Base-by-base conservation (phyloP, 106 monocot genomes). In the Platanthera guangdongensis region DNA sequence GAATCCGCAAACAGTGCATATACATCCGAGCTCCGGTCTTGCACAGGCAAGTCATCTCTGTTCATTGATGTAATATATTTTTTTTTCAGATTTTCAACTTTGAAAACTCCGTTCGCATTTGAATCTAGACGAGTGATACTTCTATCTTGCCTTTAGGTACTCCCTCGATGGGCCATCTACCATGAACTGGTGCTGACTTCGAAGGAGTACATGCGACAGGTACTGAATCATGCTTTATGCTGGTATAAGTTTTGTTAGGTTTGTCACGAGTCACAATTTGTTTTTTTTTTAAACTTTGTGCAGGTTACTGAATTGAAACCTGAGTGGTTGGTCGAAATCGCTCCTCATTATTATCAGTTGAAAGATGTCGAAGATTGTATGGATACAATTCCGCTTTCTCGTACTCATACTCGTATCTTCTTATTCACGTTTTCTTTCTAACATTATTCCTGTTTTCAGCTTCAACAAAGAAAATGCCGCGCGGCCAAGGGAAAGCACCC, bases 151-250 rank as follows among this genome's bases (percentile, higher is more conserved):
- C 8, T 81, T 9, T 59, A 96, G 96, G 83, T 85, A 48, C 89
- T 86, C 72, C 97, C 97, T 5, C 83, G 94, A 46, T 97, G 94
- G 93, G 91, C 86, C 13, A 79, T 94, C 8, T 97, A 97, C 76
- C 97, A 97, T 80, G 97, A 97, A 54, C 80, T 97, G 68, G 94
- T 97, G 19, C 91, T 92, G 25, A 94, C 97, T 9, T 84, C 97
- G 18, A 97, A 97, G 72, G 97, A 94, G 68, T 97, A 88, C 63
- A 91, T 97, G 97, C 86, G 97, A 59, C 94, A 97, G 91, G 97
- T 91, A 86, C 21, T 16, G 3, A 14, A 52, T 52, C 51, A 51
- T 52, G 9, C 19, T 73, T 52, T 73, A 9, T 52, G 51, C 65
- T 30, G 4, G n/a, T 2, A 18, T 60, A 60, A 6, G 6, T 60